Evolutionary conservation across 2,329 filamentous ascomycete species (phyloP).

Genomic region (Hymenoscyphus scutula): DNA sequence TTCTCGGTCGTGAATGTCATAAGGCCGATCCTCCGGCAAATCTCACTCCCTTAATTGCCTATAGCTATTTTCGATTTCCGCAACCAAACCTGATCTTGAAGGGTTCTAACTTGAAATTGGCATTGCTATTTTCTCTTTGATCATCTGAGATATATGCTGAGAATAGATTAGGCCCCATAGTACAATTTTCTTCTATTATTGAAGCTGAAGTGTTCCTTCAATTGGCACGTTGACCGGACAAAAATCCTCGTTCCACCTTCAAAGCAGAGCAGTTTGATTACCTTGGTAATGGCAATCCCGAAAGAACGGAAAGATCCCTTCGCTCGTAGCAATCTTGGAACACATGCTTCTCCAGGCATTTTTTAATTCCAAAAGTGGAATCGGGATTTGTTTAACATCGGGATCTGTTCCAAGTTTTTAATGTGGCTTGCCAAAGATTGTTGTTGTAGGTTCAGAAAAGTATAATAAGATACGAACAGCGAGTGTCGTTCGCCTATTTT

Average conservation of each 20-base stretch:
- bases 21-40: background rate
- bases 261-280: too few species aligned
- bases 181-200: background rate
- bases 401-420: background rate
- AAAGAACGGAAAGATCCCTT: too few species aligned
- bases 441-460: background rate
- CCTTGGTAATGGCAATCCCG: too few species aligned
- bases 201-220: background rate
- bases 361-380: too few species aligned
- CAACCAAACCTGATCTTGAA: background rate
- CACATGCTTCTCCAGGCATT: too few species aligned
- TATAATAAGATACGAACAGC: too few species aligned
- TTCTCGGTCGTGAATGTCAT: background rate
- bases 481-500: background rate
- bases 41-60: background rate
- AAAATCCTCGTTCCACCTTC: too few species aligned
- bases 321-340: too few species aligned
- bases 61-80: slow-evolving; percentile 1
- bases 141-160: background rate
- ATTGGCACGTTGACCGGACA: too few species aligned
- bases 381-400: background rate
- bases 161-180: background rate
- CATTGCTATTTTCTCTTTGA: background rate
- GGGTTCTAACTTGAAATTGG: background rate
- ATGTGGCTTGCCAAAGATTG: background rate